These are phyloP conservation scores for Allium fistulosum DNA, from an alignment of 106 monocot genomes.

Conservation along the genomic window DNA sequence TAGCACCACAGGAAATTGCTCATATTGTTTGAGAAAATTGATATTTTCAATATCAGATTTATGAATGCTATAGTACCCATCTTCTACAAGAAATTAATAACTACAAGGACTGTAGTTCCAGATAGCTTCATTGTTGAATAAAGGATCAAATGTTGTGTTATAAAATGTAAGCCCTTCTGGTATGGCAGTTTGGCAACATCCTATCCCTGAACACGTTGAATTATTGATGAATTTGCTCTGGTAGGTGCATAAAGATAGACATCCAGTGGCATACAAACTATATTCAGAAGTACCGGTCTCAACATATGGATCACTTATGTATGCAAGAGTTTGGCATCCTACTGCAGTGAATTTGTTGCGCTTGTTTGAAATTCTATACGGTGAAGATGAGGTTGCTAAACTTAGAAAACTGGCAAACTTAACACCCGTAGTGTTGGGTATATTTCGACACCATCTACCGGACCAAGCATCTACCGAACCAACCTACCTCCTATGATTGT, in stretches of 20 bases:
- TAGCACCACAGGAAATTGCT: slow-evolving; percentile 8
- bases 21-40: background rate
- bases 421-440: no score
- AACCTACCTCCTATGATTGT: no score
- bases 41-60: background rate
- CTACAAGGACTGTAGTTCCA: slow-evolving; percentile 25
- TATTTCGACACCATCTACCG: no score
- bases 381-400: slow-evolving; percentile 2
- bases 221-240: slow-evolving; percentile 3
- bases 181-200: slow-evolving; percentile 47
- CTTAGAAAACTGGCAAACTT: background rate
- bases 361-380: slow-evolving; percentile 29
- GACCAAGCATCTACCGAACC: no score
- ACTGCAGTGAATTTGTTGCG: slow-evolving; percentile 43
- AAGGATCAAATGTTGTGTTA: background rate
- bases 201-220: slow-evolving; percentile 34
- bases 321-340: slow-evolving; percentile 37
- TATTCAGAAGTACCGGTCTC: background rate
- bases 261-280: slow-evolving; percentile 3
- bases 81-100: slow-evolving; percentile 21
- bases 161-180: slow-evolving; percentile 19
- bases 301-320: background rate
- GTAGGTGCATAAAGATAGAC: slow-evolving; percentile 27
- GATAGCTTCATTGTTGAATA: slow-evolving; percentile 2
- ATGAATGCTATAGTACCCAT: slow-evolving; percentile 11